A percentile compares a stretch with the other conserved stretches of the same genome.
These are phyloP conservation scores for Epicoccum nigrum DNA, from an alignment of 2,329 filamentous ascomycete genomes.

Conservation along the genomic window DNA sequence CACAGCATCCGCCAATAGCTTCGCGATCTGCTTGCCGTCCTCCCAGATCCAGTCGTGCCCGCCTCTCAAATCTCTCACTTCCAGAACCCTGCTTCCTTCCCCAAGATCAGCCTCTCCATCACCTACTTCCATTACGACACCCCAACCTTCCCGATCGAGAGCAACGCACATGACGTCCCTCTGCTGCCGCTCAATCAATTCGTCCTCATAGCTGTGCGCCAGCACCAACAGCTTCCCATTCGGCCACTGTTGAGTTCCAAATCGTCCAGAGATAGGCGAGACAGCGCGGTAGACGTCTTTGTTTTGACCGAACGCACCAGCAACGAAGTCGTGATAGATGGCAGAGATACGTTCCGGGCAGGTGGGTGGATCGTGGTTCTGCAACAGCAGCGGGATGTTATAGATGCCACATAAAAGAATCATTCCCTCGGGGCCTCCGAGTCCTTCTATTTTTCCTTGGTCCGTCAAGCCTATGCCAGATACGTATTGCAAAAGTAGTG, in stretches of 20 bases:
- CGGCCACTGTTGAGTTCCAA: slow-evolving; percentile 48
- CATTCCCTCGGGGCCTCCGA: slow-evolving; percentile 50
- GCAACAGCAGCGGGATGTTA: slow-evolving; percentile 62
- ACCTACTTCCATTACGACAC: slow-evolving; percentile 34
- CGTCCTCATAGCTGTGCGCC: slow-evolving; percentile 55
- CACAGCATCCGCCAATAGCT: slow-evolving; percentile 42
- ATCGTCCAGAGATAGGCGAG: slow-evolving; percentile 60
- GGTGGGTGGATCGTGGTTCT: slow-evolving; percentile 48
- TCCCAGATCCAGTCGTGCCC: slow-evolving; percentile 70
- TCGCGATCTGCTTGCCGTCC: slow-evolving; percentile 63
- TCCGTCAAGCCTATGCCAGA: slow-evolving; percentile 22
- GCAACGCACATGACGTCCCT: slow-evolving; percentile 61
- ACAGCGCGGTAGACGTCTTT: slow-evolving; percentile 37
- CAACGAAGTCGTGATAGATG: slow-evolving; percentile 65
- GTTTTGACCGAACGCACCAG: slow-evolving; percentile 64
- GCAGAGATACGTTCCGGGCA: slow-evolving; percentile 42
- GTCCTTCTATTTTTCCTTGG: neutral
- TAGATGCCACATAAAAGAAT: slow-evolving; percentile 71
- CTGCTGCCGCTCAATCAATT: slow-evolving; percentile 62
- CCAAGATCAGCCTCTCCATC: slow-evolving; percentile 35
- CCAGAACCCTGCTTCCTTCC: slow-evolving; percentile 39
- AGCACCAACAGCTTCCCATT: slow-evolving; percentile 50
- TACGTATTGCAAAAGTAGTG: slow-evolving; percentile 65
- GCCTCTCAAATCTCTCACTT: slow-evolving; percentile 58
- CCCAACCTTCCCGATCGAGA: slow-evolving; percentile 54